Base-by-base conservation (phyloP, 2,329 filamentous ascomycete genomes). In the Alternaria sp. region DNA sequence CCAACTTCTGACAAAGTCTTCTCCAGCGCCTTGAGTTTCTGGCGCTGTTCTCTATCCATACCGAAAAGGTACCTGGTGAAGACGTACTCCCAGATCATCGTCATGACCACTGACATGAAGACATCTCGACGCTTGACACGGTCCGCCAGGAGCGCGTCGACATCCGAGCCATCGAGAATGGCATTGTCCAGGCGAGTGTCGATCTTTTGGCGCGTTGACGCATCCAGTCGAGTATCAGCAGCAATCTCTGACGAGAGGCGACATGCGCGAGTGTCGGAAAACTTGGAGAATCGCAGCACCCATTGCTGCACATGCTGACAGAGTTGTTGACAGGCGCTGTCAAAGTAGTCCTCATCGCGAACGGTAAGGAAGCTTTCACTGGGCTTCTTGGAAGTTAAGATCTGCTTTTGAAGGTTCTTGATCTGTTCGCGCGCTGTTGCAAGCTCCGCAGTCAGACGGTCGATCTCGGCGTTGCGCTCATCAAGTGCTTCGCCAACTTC, bases 21-120 rank as follows among this genome's bases (percentile, higher is more conserved):
- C 80, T 99, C 96, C 8, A 99, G 86, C 33, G 90, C 88, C 81
- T 99, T 98, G 77, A 99, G 89, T 79, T 98, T 98, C 78, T 98
- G 93, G 70, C 95, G 88, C 79, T 99, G 95, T 79, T 98, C 95
- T 70, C 93, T 87, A 76, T 99, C 95, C 92, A 99, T 97, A 70
- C 95, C 95, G 76, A 99, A 99, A 26, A 99, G 88, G 77, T 99
- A 99, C 64, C 95, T 88, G 8, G 94, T 97, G 76, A 99, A 99
- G 75, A 99, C 89, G 73, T 96, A 97, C 78, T 99, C 95, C 93
- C 93, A 99, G 51, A 99, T 89, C 93, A 99, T 97, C 61, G 91
- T 95, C 93, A 98, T 98, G 55, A 94, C 92, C 78, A 99, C 93
- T 36, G 93, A 95, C 92, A 98, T 97, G 84, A 99, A 97, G 58